phyloP scores from a whole-genome alignment of 345 rosid species.

The Pelargonium nanum region DNA sequence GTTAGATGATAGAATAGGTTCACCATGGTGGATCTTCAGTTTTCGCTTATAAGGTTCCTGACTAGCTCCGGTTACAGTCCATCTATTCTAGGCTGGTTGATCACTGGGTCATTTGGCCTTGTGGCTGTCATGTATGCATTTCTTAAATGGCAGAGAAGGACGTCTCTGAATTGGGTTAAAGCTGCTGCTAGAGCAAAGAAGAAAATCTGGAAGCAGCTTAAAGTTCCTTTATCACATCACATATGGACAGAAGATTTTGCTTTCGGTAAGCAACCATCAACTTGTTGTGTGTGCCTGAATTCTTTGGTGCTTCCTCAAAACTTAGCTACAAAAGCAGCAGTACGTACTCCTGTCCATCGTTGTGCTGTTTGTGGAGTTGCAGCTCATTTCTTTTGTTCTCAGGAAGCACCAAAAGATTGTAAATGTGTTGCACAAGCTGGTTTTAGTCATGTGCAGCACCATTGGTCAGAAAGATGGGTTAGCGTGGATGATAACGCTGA shows the following conservation, averaged over 20 bases:
- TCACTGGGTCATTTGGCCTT: constrained; percentile 33
- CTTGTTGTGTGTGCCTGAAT: constrained; percentile 50
- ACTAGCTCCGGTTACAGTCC: constrained; percentile 27
- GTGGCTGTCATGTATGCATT: constrained; percentile 32
- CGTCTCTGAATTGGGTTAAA: constrained; percentile 45
- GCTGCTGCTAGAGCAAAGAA: constrained; percentile 55
- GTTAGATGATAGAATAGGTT: constrained; percentile 11
- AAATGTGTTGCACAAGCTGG: constrained; percentile 59
- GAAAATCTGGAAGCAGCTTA: constrained; percentile 43
- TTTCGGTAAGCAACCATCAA: constrained; percentile 34
- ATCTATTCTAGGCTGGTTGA: constrained; percentile 35
- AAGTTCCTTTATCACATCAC: constrained; percentile 50
- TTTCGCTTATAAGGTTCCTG: constrained; percentile 28
- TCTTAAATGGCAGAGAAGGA: constrained; percentile 50
- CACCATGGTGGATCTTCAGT: constrained; percentile 38
- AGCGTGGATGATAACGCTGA: constrained; percentile 47
- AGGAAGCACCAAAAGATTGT: constrained; percentile 47
- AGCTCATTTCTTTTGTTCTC: constrained; percentile 58
- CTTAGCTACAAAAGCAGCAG: constrained; percentile 23
- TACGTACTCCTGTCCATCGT: constrained; percentile 35
- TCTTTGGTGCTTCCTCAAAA: constrained; percentile 34
- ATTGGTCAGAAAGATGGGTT: constrained; percentile 66
- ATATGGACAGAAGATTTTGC: constrained; percentile 49
- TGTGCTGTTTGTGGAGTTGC: constrained; percentile 55
- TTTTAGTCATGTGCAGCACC: constrained; percentile 41